These are phyloP conservation scores for Penicillium polonicum DNA, from an alignment of 2,329 filamentous ascomycete genomes.

Conservation along the genomic window DNA sequence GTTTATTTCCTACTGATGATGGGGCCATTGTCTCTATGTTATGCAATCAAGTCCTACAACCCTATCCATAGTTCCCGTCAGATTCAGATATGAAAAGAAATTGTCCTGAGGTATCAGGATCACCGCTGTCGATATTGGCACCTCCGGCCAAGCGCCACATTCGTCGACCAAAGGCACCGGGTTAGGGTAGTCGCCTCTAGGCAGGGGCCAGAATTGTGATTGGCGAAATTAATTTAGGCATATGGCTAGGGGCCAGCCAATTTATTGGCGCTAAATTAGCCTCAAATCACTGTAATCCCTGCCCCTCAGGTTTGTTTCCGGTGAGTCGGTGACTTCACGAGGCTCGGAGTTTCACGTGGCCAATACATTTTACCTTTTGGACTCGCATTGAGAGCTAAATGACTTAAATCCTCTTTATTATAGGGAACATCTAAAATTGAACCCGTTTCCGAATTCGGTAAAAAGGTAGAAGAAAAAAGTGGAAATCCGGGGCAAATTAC, in stretches of 20 bases:
- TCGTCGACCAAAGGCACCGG: background rate
- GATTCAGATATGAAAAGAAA: background rate
- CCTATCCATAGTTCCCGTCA: background rate
- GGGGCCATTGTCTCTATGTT: background rate
- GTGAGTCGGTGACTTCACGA: background rate
- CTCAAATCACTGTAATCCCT: background rate
- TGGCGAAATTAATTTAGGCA: background rate
- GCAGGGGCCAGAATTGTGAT: background rate
- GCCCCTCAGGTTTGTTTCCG: background rate
- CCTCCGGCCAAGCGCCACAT: constrained; percentile 1
- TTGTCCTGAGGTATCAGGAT: background rate
- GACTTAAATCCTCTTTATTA: background rate
- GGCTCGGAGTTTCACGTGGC: background rate
- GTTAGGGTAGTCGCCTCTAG: background rate
- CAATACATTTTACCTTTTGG: background rate
- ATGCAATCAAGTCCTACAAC: background rate
- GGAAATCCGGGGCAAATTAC: background rate
- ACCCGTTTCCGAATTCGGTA: background rate
- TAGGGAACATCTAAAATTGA: background rate
- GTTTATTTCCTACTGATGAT: too few relatives aligned
- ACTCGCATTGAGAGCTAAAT: background rate
- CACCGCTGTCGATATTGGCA: background rate
- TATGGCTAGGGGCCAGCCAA: too few relatives aligned
- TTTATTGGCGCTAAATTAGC: background rate
- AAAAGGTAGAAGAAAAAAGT: background rate